Base-by-base conservation (phyloP, 257 asterid genomes). In the Dorcoceras hygrometricum region DNA sequence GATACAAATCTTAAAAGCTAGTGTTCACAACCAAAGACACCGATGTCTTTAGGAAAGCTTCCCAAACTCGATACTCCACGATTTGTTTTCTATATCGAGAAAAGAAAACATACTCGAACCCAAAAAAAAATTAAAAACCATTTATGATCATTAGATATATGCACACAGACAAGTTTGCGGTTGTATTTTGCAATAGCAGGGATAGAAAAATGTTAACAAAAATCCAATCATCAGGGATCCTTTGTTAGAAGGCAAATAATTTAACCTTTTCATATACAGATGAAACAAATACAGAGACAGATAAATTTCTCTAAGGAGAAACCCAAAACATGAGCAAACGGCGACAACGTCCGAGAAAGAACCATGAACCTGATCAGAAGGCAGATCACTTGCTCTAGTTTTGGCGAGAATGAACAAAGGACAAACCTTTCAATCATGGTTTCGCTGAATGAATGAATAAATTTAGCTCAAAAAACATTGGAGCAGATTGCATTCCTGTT, bases 391-490 rank as follows among this genome's bases (percentile, higher is more conserved):
- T 22, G 61, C 75, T 68, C 69, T 66, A 71, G 72, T 55, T 70
- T 20, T 73, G 62, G 63, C 34, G 71, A 53, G 63, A 60, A 70
- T 54, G 60, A 73, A 29, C 60, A 34, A 57, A 18, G 62, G 66
- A 53, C 67, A 59, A 67, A 72, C 77, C 43, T 65, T 60, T 74
- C 80, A 60, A 63, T 63, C 71, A 66, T 36, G 62, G 25, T 54
- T 69, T 82, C 66, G 84, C 80, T 59, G 80, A 80, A 88, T 73
- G 85, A 83, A 85, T 75, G 67, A 83, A 85, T 60, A 70, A 82
- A 78, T 72, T 63, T 56, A 36, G 58, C 58, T 27, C 63, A 75
- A 28, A 28, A 68, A 60, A 67, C 62, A 59, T 55, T 73, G 61
- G 51, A 61, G 76, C 80, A 75, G 73, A 74, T 54, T 72, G 59